Evolutionary conservation across 83 land plant genomes (phyloP), one percentile per base, ranked within the genome.

Genomic region (Picea abies): DNA sequence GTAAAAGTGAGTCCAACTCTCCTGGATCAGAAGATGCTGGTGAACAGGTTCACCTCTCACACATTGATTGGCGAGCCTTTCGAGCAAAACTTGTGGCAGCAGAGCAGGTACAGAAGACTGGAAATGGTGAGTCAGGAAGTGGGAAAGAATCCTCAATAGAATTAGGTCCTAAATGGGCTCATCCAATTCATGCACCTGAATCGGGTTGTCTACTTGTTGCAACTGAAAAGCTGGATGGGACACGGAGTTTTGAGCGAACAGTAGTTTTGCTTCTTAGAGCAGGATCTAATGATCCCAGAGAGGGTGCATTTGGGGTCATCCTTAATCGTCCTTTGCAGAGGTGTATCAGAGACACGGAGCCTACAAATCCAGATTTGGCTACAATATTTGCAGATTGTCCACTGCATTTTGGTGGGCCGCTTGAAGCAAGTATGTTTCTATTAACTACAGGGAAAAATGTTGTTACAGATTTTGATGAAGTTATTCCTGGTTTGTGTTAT

Each of bases 181-280:
- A 96, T 78, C 96, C 98, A 32, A 90, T 96, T 66, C 80, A 86
- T 16, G 83, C 73, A 14, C 96, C 97, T 7, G 96, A 96, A 82
- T 81, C 96, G 26, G 98, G 99, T 8, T 96, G 94, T 77, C 83
- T 96, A 19, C 92, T 96, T 37, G 91, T 96, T 61, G 99, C 99
- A 71, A 96, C 94, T 0, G 94, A 94, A 63, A 94, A 94, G 88
- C 90, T 94, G 23, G 99, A 96, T 79, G 93, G 88, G n/a, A 86
- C 86, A 52, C 86, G 72, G 52, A 86, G 65, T 37, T 96, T 96
- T 83, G 93, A 91, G 49, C 84, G 99, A 83, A 93, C 94, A 17
- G 96, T 96, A 9, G 89, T 96, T 49, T 85, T 96, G 19, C 94
- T 95, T 4, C 89, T 96, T 19, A 90, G 90, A 81, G 85, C 90